Evolutionary conservation across 495 filamentous ascomycete genomes (phyloP), one percentile per base, ranked within the genome.

Genomic region (Tetracladium setigerum): DNA sequence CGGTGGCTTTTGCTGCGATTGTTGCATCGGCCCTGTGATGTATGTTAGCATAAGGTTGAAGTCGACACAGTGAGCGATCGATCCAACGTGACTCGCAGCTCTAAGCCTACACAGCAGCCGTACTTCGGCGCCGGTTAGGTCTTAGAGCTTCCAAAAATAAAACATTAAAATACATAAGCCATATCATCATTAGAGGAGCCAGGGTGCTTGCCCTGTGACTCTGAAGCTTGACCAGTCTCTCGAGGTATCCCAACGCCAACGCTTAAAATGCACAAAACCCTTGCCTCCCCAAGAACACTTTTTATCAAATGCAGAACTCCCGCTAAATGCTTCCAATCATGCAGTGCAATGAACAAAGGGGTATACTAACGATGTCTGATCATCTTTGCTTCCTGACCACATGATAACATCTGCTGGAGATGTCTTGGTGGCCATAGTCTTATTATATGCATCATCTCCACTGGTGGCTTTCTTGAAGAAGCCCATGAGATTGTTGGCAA

Each of bases 381-480:
- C 78, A 63, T 97, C 90, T 63, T 95, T 95, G 67, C 86, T 91
- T 31, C 90, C 90, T 34, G 85, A 90, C 79, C 89, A 91, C 87
- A 95, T 95, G 62, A 97, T 77, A 19, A 97, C 90, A 67, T 97
- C 90, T 31, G 90, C 90, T 13, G 87, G 82, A 44, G 84, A 90
- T 9, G 90, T 95, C 70, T 95, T 95, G 17, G 89, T 95, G 46
- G 84, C 74, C 60, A 86, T 68, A 52, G 84, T 79, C 48, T 79
- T 76, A 61, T 91, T 76, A 59, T 87, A 83, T 7, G 81, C 82
- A 30, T 89, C 83, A 44, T 90, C 83, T 54, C 90, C 89, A 47
- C 69, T 77, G 13, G 85, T 86, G 4, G 87, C 88, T 67, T 94
- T 92, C 73, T 95, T 95, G 67, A 92, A 77, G 65, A 95, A 84